Evolutionary conservation across 2,329 filamentous ascomycete genomes (phyloP).

Genomic region (Ophiocordyceps camponoti-rufipedis): DNA sequence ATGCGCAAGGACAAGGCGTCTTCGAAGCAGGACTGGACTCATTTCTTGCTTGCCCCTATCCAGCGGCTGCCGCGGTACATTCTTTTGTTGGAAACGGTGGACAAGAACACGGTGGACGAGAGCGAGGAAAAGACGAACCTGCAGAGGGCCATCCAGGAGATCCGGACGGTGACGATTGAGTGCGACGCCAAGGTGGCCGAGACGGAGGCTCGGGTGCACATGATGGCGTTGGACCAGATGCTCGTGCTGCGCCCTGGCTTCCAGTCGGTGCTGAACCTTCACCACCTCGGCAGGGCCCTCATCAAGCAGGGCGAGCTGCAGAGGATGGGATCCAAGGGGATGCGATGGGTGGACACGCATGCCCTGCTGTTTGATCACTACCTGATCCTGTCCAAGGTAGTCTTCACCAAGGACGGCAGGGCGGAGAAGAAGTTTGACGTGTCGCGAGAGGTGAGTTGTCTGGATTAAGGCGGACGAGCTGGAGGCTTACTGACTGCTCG

Average conservation of each 20-base stretch:
- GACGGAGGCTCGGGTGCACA: conserved; percentile 74
- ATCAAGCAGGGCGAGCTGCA: conserved; percentile 81
- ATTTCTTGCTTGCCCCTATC: conserved; percentile 83
- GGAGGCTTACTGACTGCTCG: neutral
- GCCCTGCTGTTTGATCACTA: conserved; percentile 94
- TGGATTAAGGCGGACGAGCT: rapidly evolving
- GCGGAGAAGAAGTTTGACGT: conserved; percentile 84
- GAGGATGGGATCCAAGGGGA: conserved; percentile 71
- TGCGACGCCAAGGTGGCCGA: conserved; percentile 88
- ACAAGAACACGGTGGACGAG: conserved; percentile 67
- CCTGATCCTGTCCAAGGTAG: conserved; percentile 74
- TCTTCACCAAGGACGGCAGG: conserved; percentile 47
- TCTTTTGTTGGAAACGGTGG: conserved; percentile 63
- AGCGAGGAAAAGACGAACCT: conserved; percentile 82
- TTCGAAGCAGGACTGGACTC: conserved; percentile 79
- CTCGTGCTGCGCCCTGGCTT: conserved; percentile 75
- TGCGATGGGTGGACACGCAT: conserved; percentile 87
- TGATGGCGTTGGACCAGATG: conserved; percentile 70
- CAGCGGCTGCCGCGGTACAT: conserved; percentile 83
- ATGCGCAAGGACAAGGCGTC: conserved; percentile 63
- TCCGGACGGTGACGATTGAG: conserved; percentile 73
- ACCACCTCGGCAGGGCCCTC: conserved; percentile 82
- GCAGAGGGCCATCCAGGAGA: conserved; percentile 71
- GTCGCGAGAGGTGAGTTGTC: conserved; percentile 53
- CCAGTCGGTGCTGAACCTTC: conserved; percentile 75